Percentiles rank a stretch among this genome's conserved stretches.
These are phyloP conservation scores for Diaporthe sp. DNA, from an alignment of 2,329 filamentous ascomycete species.

Conservation along the genomic window DNA sequence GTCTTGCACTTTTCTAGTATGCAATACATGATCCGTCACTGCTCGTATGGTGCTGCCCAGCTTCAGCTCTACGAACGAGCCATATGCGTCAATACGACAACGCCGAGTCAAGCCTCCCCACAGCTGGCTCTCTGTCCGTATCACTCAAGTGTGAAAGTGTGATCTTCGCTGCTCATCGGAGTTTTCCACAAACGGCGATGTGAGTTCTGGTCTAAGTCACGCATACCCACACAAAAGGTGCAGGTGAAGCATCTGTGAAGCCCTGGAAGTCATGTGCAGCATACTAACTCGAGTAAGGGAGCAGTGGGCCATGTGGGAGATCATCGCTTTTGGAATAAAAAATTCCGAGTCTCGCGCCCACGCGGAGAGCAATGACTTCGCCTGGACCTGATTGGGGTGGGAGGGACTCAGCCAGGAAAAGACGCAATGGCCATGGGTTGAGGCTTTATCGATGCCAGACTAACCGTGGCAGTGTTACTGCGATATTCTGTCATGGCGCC, in stretches of 20 bases:
- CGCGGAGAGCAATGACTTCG: not conserved
- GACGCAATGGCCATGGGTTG: not conserved
- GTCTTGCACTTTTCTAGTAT: not conserved
- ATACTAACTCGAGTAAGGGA: conserved; percentile 2
- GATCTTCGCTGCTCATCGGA: not conserved
- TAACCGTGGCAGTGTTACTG: not conserved
- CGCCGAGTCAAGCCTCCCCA: conserved; percentile 20
- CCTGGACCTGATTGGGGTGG: not conserved
- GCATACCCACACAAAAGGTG: not conserved
- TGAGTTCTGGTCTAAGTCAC: not conserved
- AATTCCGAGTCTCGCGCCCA: not conserved
- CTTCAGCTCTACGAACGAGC: not conserved
- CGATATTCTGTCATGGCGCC: not conserved
- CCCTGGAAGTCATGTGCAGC: not conserved
- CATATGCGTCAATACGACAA: not conserved
- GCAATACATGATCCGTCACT: not conserved
- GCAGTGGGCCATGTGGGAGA: not conserved
- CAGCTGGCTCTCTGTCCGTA: not conserved
- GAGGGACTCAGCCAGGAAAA: not conserved
- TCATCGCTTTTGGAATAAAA: not conserved
- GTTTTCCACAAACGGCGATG: not conserved
- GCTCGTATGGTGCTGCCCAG: not conserved
- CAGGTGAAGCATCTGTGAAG: not conserved
- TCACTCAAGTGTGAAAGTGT: not conserved
- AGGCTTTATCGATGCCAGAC: not conserved